phyloP scores from a whole-genome alignment of 768 basidiomycete species.

The Porphyrellus cyaneotinctus region DNA sequence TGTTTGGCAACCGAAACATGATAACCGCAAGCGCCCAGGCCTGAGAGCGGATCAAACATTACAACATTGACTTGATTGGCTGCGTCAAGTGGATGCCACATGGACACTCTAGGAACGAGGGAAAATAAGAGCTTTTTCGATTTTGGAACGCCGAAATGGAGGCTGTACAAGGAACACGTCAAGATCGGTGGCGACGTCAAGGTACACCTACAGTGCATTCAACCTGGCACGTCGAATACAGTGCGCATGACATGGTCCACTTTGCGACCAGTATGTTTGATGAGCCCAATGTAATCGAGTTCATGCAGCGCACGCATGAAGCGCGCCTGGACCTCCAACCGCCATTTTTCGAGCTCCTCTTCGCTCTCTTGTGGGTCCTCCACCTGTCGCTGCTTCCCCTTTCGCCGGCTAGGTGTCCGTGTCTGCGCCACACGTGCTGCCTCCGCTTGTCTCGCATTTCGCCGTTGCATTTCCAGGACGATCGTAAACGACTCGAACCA shows the following conservation, averaged over 20 bases:
- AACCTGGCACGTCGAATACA: constrained; percentile 47
- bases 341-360: constrained; percentile 49
- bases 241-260: constrained; percentile 71
- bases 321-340: constrained; percentile 64
- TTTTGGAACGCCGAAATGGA: not conserved
- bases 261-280: constrained; percentile 77
- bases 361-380: constrained; percentile 25
- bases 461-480: constrained; percentile 58
- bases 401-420: constrained; percentile 21
- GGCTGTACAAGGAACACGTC: constrained; percentile 6
- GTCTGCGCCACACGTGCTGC: not conserved
- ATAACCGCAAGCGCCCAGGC: not conserved
- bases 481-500: constrained; percentile 78
- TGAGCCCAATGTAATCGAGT: constrained; percentile 73
- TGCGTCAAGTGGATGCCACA: not conserved
- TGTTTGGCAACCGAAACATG: constrained; percentile 1
- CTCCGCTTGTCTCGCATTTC: not conserved
- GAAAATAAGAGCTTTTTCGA: not conserved
- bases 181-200: not conserved
- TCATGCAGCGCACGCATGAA: constrained; percentile 81
- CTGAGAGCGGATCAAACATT: not conserved
- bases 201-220: constrained; percentile 16
- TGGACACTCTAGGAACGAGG: not conserved
- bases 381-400: constrained; percentile 23
- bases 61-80: not conserved